Base-by-base conservation (phyloP, 768 basidiomycete species). In the Rickenella mellea region DNA sequence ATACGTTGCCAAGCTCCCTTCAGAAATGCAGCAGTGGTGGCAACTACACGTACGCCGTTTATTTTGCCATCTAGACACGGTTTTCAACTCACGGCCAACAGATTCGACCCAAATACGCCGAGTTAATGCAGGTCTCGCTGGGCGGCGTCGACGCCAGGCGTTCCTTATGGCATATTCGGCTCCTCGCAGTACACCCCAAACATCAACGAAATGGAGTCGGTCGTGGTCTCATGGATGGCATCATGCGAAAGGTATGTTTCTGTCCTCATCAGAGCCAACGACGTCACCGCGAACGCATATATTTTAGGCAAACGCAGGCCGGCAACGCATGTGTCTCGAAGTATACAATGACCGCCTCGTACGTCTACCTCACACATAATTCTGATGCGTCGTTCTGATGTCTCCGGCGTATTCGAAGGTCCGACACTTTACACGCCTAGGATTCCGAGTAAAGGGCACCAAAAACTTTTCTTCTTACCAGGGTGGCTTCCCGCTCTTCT, bases 401-500 rank as follows among this genome's bases (percentile, higher is more conserved):
- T 27, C 37, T 15, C 29, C 29, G 9, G 14, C 7, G 9, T 31
- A n/a, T 21, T 25, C 20, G 22, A 35, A 48, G 52, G 50, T 50
- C 31, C 41, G 36, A 26, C 47, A 48, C 50, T 49, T 53, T 26
- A 33, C 41, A 14, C 48, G 47, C 24, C 39, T 40, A 3, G 49
- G 48, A 27, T 51, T 53, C 43, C 21, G 31, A 25, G 43, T 50
- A 25, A 44, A 48, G 19, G 43, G 35, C 8, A 49, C 50, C 9
- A 49, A 49, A 40, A 53, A 53, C 47, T 51, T 51, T 31, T 31
- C 36, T 30, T 46, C 42, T 8, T 38, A 48, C 39, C 38, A 41
- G 9, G 42, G 45, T n/a, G 52, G 52, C 19, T 53, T 53, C 36
- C 47, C 52, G 24, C 40, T 53, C 15, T 53, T 49, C 49, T 51